Conservation (phyloP, 164 flowering plant genomes). For the grape (Vitis vinifera) region ASM3070453v1 NC_081818.1:28375001-28375500, state of each 20-base stretch:
- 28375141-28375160: conserved; percentile 73
- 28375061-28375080: conserved; percentile 37
- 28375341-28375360: conserved; percentile 59
- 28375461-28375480: conserved; percentile 44
- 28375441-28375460: conserved; percentile 69
- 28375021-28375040: conserved; percentile 48
- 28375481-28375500: conserved; percentile 46
- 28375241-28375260: conserved; percentile 41
- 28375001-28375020: conserved; percentile 33
- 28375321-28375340: conserved; percentile 62
- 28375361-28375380: conserved; percentile 43
- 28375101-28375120: conserved; percentile 75
- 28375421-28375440: conserved; percentile 49
- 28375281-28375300: conserved; percentile 72
- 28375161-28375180: conserved; percentile 39
- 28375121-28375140: conserved; percentile 82
- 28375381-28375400: conserved; percentile 45
- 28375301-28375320: conserved; percentile 67
- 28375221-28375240: conserved; percentile 38
- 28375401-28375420: conserved; percentile 42
- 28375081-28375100: conserved; percentile 35
- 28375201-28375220: conserved; percentile 48
- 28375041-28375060: conserved; percentile 40
- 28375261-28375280: conserved; percentile 63
- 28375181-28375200: conserved; percentile 24